Evolutionary conservation across 1,284 basidiomycete genomes (phyloP).

Genomic region (Ganoderma resinaceum): DNA sequence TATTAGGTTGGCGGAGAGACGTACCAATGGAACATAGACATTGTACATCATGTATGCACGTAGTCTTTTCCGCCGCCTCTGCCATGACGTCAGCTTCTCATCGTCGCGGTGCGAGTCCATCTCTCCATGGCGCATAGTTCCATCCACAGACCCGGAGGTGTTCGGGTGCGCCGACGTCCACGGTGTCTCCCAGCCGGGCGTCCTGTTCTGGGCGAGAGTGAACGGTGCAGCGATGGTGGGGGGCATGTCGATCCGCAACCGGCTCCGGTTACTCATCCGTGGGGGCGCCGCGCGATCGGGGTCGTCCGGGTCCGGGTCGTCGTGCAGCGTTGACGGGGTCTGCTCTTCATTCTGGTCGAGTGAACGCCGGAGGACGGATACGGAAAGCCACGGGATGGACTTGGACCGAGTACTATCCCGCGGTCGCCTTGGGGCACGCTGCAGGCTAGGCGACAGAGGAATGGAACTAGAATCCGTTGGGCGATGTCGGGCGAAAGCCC

Average conservation of each 20-base stretch:
- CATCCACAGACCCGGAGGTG: constrained; percentile 12
- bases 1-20: constrained; percentile 31
- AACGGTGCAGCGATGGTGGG: constrained; percentile 49
- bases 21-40: constrained; percentile 77
- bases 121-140: constrained; percentile 31
- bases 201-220: constrained; percentile 60
- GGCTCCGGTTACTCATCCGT: constrained; percentile 27
- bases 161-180: constrained; percentile 58
- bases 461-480: constrained; percentile 32
- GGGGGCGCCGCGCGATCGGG: constrained; percentile 23
- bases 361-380: constrained; percentile 38
- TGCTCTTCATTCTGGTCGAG: constrained; percentile 33
- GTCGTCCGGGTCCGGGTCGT: constrained; percentile 23
- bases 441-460: constrained; percentile 29
- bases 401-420: constrained; percentile 35
- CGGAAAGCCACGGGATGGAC: constrained; percentile 41
- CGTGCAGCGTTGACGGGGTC: constrained; percentile 24
- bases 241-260: constrained; percentile 49
- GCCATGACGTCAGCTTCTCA: constrained; percentile 48
- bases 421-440: constrained; percentile 24
- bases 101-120: constrained; percentile 42
- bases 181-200: constrained; percentile 73
- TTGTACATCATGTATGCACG: constrained; percentile 74
- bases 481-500: constrained; percentile 58
- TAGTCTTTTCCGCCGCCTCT: constrained; percentile 58